A percentile compares a stretch with the other conserved stretches of the same genome.
Evolutionary conservation across 2,329 filamentous ascomycete species (phyloP).

Genomic region (Aspergillus hiratsukae): DNA sequence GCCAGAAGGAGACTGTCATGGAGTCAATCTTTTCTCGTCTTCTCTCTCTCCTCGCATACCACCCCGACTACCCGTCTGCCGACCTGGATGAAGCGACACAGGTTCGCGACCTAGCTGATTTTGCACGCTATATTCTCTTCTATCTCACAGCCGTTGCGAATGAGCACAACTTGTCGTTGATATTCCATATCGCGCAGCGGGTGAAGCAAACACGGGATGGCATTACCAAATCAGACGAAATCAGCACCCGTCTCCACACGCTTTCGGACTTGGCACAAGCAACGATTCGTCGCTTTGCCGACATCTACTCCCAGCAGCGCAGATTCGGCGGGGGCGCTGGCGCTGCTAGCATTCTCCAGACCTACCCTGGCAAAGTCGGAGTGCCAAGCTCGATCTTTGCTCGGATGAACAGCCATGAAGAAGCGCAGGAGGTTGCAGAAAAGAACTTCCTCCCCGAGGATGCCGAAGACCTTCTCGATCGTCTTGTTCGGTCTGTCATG

Average conservation of each 20-base stretch:
- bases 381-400: conserved; percentile 76
- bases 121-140: conserved; percentile 83
- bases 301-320: conserved; percentile 69
- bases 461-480: conserved; percentile 70
- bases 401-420: conserved; percentile 67
- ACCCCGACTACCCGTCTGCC: conserved; percentile 69
- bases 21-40: conserved; percentile 78
- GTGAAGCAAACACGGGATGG: conserved; percentile 86
- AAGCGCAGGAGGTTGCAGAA: conserved; percentile 79
- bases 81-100: conserved; percentile 41
- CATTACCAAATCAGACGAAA: conserved; percentile 53
- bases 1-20: conserved; percentile 56
- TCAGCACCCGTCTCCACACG: conserved; percentile 63
- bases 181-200: conserved; percentile 87
- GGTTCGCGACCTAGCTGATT: conserved; percentile 64
- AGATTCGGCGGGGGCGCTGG: conserved; percentile 39
- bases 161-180: conserved; percentile 79
- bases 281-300: conserved; percentile 79
- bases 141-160: conserved; percentile 79
- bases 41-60: conserved; percentile 83
- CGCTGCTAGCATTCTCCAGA: conserved; percentile 61
- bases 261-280: conserved; percentile 82
- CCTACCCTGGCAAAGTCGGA: conserved; percentile 74
- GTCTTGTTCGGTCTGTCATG: conserved; percentile 64
- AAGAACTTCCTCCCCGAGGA: conserved; percentile 79